These are phyloP conservation scores for Pythium sukuiense DNA, from an alignment of 352 stramenopile species.

Conservation along the genomic window DNA sequence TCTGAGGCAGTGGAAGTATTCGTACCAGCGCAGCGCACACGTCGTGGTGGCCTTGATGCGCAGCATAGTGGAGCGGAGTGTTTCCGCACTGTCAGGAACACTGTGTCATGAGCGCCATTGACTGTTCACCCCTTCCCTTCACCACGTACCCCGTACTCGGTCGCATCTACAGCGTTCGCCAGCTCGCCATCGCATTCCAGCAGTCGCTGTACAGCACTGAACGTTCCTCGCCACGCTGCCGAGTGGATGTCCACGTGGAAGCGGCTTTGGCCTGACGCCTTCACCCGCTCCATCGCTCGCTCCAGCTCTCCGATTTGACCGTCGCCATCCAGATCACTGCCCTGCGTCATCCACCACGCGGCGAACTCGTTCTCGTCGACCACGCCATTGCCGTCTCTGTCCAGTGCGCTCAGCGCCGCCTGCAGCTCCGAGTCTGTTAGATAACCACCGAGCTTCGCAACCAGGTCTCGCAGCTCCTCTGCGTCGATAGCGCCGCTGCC, in stretches of 20 bases:
- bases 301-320: conserved; percentile 43
- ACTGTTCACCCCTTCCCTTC: background rate
- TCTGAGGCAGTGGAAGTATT: no score
- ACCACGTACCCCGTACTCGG: conserved; percentile 51
- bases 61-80: conserved; percentile 71
- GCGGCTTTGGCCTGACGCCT: conserved; percentile 47
- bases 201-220: conserved; percentile 46
- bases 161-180: conserved; percentile 39
- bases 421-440: conserved; percentile 46
- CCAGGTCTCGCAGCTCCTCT: conserved; percentile 44
- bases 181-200: conserved; percentile 44
- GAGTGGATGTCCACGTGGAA: conserved; percentile 73
- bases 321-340: conserved; percentile 41
- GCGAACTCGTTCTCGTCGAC: conserved; percentile 66
- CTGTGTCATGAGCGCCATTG: no score
- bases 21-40: conserved; percentile 50
- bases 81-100: conserved; percentile 43
- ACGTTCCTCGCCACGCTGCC: conserved; percentile 50
- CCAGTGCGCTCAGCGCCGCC: conserved; percentile 32
- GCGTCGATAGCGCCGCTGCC: conserved; percentile 53
- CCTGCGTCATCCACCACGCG: conserved; percentile 50
- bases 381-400: conserved; percentile 47
- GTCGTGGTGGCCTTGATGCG: conserved; percentile 54
- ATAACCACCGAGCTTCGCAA: conserved; percentile 58
- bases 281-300: conserved; percentile 49